These are phyloP conservation scores for Emmonsiellopsis sp. DNA, from an alignment of 2,329 filamentous ascomycete genomes.

Conservation along the genomic window DNA sequence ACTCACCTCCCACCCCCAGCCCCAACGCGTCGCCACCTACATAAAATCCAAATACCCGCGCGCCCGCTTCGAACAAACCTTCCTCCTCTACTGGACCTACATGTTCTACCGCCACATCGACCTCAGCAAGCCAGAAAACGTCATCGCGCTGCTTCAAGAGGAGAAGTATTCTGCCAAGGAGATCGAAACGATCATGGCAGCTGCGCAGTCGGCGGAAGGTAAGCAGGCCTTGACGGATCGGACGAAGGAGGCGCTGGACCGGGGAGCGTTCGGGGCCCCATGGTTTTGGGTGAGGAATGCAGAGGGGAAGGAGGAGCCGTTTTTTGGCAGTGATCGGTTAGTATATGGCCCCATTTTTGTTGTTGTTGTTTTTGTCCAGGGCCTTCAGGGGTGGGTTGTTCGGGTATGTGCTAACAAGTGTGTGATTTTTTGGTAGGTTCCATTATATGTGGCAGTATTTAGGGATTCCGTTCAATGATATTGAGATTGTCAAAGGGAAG, in stretches of 20 bases:
- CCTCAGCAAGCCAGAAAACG: conserved; percentile 49
- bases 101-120: conserved; percentile 57
- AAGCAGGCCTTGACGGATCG: conserved; percentile 48
- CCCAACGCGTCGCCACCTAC: conserved; percentile 58
- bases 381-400: background rate
- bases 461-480: conserved; percentile 10
- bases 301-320: conserved; percentile 13
- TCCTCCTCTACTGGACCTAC: conserved; percentile 47
- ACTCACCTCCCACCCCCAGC: conserved; percentile 32
- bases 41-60: conserved; percentile 51
- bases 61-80: conserved; percentile 44
- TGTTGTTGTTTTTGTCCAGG: too few relatives aligned
- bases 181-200: conserved; percentile 47
- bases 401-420: background rate
- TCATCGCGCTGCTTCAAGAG: conserved; percentile 35
- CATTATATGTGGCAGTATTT: conserved; percentile 15
- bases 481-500: conserved; percentile 4
- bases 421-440: conserved; percentile 1
- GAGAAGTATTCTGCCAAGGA: conserved; percentile 43
- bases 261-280: conserved; percentile 66
- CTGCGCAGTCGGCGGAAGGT: conserved; percentile 40
- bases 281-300: conserved; percentile 61
- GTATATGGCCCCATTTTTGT: background rate
- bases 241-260: conserved; percentile 53
- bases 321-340: conserved; percentile 15